phyloP scores from a whole-genome alignment of 2,329 filamentous ascomycete species.

The Pezizomycotina sp. region DNA sequence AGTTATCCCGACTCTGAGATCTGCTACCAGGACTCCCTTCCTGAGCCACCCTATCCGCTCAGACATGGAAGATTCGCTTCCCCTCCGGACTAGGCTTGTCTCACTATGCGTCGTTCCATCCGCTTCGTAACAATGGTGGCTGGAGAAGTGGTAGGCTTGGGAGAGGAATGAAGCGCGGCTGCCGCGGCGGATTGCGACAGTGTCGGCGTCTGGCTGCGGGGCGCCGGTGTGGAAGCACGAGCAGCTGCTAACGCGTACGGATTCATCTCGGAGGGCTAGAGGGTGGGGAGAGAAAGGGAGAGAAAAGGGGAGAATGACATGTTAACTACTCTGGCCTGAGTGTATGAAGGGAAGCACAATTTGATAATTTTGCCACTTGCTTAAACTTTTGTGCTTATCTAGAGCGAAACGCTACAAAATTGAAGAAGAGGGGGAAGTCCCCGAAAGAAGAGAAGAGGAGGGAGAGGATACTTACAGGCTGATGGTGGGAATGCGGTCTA shows the following conservation, averaged over 20 bases:
- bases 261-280: slow-evolving; percentile 12
- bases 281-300: too few species aligned
- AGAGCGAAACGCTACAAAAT: too few species aligned
- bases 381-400: too few species aligned
- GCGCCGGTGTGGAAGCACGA: slow-evolving; percentile 11
- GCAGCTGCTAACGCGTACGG: slow-evolving; percentile 19
- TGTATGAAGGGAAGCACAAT: too few species aligned
- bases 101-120: slow-evolving; percentile 11
- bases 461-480: background rate
- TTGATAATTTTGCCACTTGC: too few species aligned
- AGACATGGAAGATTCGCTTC: slow-evolving; percentile 14
- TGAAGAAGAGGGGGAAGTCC: background rate
- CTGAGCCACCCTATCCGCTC: slow-evolving; percentile 17
- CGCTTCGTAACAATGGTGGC: slow-evolving; percentile 14
- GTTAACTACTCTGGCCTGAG: too few species aligned
- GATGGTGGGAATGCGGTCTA: slow-evolving; percentile 1
- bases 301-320: too few species aligned
- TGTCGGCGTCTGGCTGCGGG: slow-evolving; percentile 13
- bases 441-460: slow-evolving; percentile 2
- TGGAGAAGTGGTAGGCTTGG: slow-evolving; percentile 17
- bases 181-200: slow-evolving; percentile 16
- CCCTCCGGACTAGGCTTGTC: slow-evolving; percentile 4
- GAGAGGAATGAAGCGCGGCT: slow-evolving; percentile 17
- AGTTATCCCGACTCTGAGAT: slow-evolving; percentile 5
- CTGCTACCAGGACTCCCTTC: slow-evolving; percentile 1